phyloP scores from a whole-genome alignment of 768 basidiomycete genomes.

The Tephrocybe sp. region DNA sequence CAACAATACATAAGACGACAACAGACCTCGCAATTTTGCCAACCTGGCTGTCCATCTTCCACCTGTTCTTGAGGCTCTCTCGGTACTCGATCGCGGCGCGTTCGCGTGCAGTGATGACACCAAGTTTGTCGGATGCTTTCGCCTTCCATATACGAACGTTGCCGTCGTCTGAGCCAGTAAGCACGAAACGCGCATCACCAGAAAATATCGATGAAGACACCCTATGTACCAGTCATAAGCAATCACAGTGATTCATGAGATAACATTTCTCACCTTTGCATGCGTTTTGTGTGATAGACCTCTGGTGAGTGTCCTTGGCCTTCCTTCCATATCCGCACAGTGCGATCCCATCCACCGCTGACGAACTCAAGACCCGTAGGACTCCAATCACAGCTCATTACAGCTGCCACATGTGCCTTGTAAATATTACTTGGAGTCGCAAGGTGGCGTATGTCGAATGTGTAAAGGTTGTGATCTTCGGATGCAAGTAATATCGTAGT shows the following conservation, averaged over 20 bases:
- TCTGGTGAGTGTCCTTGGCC: conserved; percentile 80
- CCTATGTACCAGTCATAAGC: conserved; percentile 35
- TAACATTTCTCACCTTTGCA: conserved; percentile 74
- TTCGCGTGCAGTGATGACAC: conserved; percentile 87
- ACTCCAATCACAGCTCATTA: conserved; percentile 97
- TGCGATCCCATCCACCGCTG: conserved; percentile 95
- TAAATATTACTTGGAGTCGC: conserved; percentile 86
- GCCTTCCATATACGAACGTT: conserved; percentile 96
- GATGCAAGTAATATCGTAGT: conserved; percentile 92
- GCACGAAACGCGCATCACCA: conserved; percentile 85
- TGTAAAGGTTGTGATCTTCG: conserved; percentile 98
- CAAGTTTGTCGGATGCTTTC: conserved; percentile 88
- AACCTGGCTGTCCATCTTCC: conserved; percentile 84
- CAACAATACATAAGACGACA: too few species aligned
- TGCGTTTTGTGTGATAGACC: conserved; percentile 97
- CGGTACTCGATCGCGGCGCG: conserved; percentile 92
- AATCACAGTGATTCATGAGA: neutral
- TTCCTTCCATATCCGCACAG: conserved; percentile 90
- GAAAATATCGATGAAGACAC: conserved; percentile 90
- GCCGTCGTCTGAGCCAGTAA: conserved; percentile 92
- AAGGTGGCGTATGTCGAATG: conserved; percentile 91
- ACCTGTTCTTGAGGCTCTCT: conserved; percentile 81
- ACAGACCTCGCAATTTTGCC: conserved; percentile 77
- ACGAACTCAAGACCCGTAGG: conserved; percentile 96
- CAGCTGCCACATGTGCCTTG: conserved; percentile 95